A percentile compares a stretch with the other conserved stretches of the same genome.
These are phyloP conservation scores for Rhodotorula sphaerocarpa DNA, from an alignment of 768 basidiomycete genomes.

Conservation along the genomic window DNA sequence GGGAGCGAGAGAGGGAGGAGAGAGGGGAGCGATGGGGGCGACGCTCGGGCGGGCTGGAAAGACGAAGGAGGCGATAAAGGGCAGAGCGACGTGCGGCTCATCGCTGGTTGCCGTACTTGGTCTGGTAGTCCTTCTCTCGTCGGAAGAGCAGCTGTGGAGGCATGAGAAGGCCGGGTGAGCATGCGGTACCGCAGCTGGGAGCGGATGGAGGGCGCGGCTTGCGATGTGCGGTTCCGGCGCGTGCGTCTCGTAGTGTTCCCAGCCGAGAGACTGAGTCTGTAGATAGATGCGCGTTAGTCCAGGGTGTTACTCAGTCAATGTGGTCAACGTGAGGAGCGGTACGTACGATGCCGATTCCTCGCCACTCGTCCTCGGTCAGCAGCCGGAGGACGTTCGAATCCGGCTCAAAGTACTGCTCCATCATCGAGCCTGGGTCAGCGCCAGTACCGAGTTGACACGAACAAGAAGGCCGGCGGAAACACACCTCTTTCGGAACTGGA, in stretches of 20 bases:
- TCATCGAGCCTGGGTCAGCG: slow-evolving; percentile 44
- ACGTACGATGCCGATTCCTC: slow-evolving; percentile 72
- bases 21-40: no score
- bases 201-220: background rate
- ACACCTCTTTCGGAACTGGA: slow-evolving; percentile 55
- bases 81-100: no score
- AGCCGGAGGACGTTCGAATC: slow-evolving; percentile 72
- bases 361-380: slow-evolving; percentile 79
- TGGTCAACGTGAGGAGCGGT: no score
- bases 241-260: slow-evolving; percentile 98
- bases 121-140: slow-evolving; percentile 28
- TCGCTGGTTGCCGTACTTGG: slow-evolving; percentile 24
- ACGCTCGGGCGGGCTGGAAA: no score
- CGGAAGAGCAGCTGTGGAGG: slow-evolving; percentile 27
- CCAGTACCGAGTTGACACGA: background rate
- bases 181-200: no score
- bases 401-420: slow-evolving; percentile 50
- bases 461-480: background rate
- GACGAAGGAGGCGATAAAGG: no score
- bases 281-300: background rate
- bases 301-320: no score
- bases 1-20: no score
- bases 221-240: slow-evolving; percentile 41
- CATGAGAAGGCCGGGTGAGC: no score
- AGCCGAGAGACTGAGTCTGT: slow-evolving; percentile 81